Evolutionary conservation across 2,329 filamentous ascomycete genomes (phyloP), one percentile per base, ranked within the genome.

Genomic region (Fusarium secorum): DNA sequence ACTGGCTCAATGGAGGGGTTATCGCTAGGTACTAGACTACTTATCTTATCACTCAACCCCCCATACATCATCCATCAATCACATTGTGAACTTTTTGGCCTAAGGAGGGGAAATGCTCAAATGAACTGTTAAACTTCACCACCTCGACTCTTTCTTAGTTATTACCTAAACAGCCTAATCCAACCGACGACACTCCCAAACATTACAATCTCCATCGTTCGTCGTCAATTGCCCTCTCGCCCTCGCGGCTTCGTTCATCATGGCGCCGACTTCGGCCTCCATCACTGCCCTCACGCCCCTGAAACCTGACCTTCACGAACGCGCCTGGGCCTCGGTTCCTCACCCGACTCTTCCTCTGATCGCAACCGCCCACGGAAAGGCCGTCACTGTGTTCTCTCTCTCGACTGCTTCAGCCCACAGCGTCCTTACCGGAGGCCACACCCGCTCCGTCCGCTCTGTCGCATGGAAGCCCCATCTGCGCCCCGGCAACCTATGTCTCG

Each of bases 301-400:
- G 77, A 83, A 84, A 54, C 88, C 86, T 38, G 85, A 89, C 73
- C 85, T 91, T 48, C 85, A 87, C 76, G 86, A 90, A 73, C 93
- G 96, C 74, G 91, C 94, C 76, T 99, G 96, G 96, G 89, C 90
- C 70, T 93, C 93, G 24, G 85, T 90, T 63, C 93, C 95, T 3
- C 96, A 99, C 78, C 94, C 95, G 5, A 91, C 90, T 32, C 90
- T 96, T 24, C 95, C 96, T 7, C 88, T 98, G 66, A 85, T 98
- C 75, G 96, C 95, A 62, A 98, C 95, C 22, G 91, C 94, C 67
- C 94, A 95, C 82, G 90, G 93, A 64, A 97, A 96, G 78, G 91
- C 91, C 39, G 93, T 96, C 61, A 95, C 94, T 68, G 87, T 99
- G 76, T 98, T 97, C 85, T 97, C 93, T 53, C 89, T 98, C 53